Evolutionary conservation across 805 yeast species (phyloP), one percentile per base, ranked within the genome.

Genomic region (Suhomyces emberorum): DNA sequence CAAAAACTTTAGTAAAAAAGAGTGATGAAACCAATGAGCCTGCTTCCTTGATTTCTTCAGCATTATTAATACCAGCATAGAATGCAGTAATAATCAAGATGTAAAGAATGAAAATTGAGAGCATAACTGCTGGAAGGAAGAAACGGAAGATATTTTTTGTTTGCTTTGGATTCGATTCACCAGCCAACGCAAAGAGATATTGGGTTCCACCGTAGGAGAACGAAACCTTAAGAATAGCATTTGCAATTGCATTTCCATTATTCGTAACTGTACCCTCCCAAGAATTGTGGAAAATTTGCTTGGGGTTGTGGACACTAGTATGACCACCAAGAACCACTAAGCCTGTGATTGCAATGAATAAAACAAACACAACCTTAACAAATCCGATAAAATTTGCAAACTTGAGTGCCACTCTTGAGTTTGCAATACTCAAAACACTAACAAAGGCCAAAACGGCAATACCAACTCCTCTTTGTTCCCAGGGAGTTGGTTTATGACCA

Each of bases 181-280:
- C 64, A 6, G 50, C 61, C 21, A 69, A 59, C 9, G 57, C 59
- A 44, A 70, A 61, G 0, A 67, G 66, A 47, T 70, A 70, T 7
- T 47, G 46, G 14, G 62, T 47, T 25, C 75, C 75, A 35, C 70
- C 61, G 39, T 63, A 70, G 1, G 74, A 57, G 33, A 70, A 70
- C 3, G 70, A 55, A 28, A 66, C 72, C 58, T 48, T 65, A 42
- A 71, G 63, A 50, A 70, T 68, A 1, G 74, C 68, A 39, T 48
- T 63, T 7, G 70, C 61, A 41, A 70, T 69, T 9, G 63, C 53
- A 47, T 70, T 65, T 9, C 72, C 71, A 39, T 61, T 61, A 1
- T 54, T 53, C 0, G 73, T 69, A 10, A 23, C 28, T 2, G 75
- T 59, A 1, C 73, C 69, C 20, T 48, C 47, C 60, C 69, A 63